phyloP scores from a whole-genome alignment of 208 protist species.

The Acanthamoeba pearcei region DNA sequence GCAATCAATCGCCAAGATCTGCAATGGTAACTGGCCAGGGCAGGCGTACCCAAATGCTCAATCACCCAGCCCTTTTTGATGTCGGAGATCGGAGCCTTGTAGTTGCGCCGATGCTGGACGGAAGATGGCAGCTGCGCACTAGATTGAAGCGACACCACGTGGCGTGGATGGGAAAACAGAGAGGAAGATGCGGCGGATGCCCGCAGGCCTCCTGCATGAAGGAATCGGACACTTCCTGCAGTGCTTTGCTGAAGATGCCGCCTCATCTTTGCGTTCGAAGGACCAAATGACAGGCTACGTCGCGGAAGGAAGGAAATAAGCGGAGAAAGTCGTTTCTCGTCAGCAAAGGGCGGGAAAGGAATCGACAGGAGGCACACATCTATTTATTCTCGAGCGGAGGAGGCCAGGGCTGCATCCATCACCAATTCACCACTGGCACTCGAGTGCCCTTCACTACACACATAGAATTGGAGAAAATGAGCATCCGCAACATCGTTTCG shows the following conservation, averaged over 20 bases:
- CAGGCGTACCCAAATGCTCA: conserved; percentile 5
- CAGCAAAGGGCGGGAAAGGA: conserved; percentile 24
- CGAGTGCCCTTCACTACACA: not conserved
- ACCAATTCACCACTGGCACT: not conserved
- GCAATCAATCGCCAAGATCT: not conserved
- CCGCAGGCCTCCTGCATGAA: not conserved
- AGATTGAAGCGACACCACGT: not conserved
- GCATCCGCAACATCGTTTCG: not conserved
- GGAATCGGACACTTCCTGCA: not conserved
- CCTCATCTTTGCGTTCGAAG: not conserved
- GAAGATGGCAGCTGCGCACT: not conserved
- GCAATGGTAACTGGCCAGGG: not conserved
- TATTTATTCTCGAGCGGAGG: not conserved
- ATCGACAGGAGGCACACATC: not conserved
- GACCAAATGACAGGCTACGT: not conserved
- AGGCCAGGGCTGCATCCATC: not conserved
- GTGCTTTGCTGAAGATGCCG: not conserved
- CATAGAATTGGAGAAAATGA: not conserved
- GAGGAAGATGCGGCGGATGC: not conserved
- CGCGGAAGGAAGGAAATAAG: not conserved
- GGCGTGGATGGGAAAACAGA: not conserved
- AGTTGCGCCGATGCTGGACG: not conserved
- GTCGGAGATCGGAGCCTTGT: conserved; percentile 15
- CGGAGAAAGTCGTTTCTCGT: not conserved
- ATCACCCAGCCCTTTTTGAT: conserved; percentile 54